Evolutionary conservation across 2,329 filamentous ascomycete species (phyloP), one percentile per base, ranked within the genome.

Genomic region (Pestalotiopsis fici): DNA sequence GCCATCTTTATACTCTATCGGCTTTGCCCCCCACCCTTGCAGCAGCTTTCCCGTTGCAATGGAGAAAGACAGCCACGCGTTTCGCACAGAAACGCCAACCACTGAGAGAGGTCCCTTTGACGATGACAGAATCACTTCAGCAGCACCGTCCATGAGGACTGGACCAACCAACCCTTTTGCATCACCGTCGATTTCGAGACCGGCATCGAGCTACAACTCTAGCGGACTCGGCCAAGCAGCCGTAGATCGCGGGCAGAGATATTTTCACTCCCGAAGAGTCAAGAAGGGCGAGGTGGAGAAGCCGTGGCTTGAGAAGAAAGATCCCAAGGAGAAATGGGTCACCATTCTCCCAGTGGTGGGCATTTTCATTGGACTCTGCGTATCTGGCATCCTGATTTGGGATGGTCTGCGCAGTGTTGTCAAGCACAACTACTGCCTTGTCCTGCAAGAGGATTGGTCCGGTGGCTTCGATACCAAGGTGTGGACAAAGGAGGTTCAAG

Each of bases 311-410:
- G 80, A 87, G n/a, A 90, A 90, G 76, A 89, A 84, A 67, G 91
- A 95, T 71, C 90, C 91, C 13, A 91, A 90, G 77, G 92, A 95
- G 84, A 96, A 94, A 82, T 96, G 93, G 93, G 90, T 93, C 9
- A 94, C 91, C 2, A 94, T 95, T 70, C 86, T 97, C 67, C 93
- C 93, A 2, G 76, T 94, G 55, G 77, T 93, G 27, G 93, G 93
- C 59, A 87, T 96, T 62, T 60, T 90, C 3, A 69, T 94, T 15
- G 93, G 93, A 15, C 77, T 95, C 43, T 87, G 78, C 2, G 81
- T 95, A 54, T 88, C 91, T 1, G 93, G 85, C 1, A 88, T 95
- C 73, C 80, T 96, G 57, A 83, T 96, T 60, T 96, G 90, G 85
- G 91, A 95, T 71, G 93, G 93, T 3, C 77, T 95, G 50, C 81